A percentile compares a stretch with the other conserved stretches of the same genome.
These are phyloP conservation scores for Myriosclerotinia duriaeana DNA, from an alignment of 2,329 filamentous ascomycete genomes.

Conservation along the genomic window DNA sequence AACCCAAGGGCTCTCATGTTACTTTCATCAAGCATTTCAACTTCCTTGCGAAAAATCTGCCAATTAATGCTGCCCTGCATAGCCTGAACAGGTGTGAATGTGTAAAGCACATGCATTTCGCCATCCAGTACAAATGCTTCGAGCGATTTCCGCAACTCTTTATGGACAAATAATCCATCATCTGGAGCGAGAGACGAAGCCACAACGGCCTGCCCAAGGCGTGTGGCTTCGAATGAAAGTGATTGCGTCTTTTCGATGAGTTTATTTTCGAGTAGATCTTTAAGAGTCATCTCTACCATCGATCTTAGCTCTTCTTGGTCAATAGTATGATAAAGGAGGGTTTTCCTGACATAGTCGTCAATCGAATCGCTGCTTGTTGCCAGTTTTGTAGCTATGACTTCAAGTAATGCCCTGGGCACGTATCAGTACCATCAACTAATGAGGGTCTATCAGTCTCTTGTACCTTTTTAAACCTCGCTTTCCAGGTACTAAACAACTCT, in stretches of 20 bases:
- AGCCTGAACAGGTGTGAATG: slow-evolving; percentile 70
- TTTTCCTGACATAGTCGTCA: slow-evolving; percentile 66
- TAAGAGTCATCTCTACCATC: slow-evolving; percentile 59
- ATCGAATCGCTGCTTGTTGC: slow-evolving; percentile 65
- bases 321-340: slow-evolving; percentile 61
- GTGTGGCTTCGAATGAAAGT: slow-evolving; percentile 59
- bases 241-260: slow-evolving; percentile 54
- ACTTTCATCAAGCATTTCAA: slow-evolving; percentile 70
- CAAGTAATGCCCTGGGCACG: slow-evolving; percentile 62
- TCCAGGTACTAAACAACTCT: slow-evolving; percentile 67
- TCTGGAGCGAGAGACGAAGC: slow-evolving; percentile 71
- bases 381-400: slow-evolving; percentile 66
- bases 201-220: slow-evolving; percentile 68
- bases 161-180: slow-evolving; percentile 70
- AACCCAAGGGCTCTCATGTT: slow-evolving; percentile 66
- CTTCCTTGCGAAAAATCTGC: slow-evolving; percentile 69
- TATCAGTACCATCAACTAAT: slow-evolving; percentile 21
- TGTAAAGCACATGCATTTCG: slow-evolving; percentile 77
- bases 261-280: slow-evolving; percentile 54
- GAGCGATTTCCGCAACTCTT: slow-evolving; percentile 66
- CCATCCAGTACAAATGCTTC: slow-evolving; percentile 76
- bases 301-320: slow-evolving; percentile 50
- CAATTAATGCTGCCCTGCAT: slow-evolving; percentile 61
- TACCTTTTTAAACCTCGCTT: slow-evolving; percentile 67
- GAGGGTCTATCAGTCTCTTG: slow-evolving; percentile 1